Evolutionary conservation across 306 rosid species (phyloP), one percentile per base, ranked within the genome.

Genomic region (Glycine latifolia): DNA sequence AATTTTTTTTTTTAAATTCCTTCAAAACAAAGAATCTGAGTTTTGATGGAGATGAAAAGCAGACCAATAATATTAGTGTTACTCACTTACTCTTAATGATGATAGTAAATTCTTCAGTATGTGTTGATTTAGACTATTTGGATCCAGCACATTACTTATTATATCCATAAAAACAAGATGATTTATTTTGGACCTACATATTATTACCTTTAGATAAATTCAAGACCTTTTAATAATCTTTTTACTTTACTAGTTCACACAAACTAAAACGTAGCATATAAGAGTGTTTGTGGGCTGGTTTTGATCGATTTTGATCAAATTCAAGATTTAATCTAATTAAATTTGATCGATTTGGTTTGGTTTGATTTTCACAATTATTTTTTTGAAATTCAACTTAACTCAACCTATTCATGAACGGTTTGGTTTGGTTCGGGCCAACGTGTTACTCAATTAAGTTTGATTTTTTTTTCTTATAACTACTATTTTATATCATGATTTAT

Each of bases 161-260:
- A 69, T 17, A 69, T 80, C 39, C 39, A 20, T 50, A 39, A 80
- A 62, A 80, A 62, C 84, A 80, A 62, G 8, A 80, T 75, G 11
- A 73, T 80, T 69, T 49, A 35, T 39, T 73, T 63, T 72, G 84
- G 84, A 62, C 84, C 84, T 76, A 80, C 84, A 20, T 50, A 39
- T 65, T 49, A 49, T 72, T 80, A 60, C 47, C 65, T 53, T 35
- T n/a, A 10, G 10, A 52, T 73, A 73, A 73, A 13, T 33, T 35
- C 10, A 26, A 71, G 14, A 71, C 46, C 41, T 71, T 71, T 50
- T 10, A 3, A 26, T 3, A 49, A 31, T 26, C 20, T 33, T 31
- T 49, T 71, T 49, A 50, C 61, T 71, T 71, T 71, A 71, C 31
- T 71, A 50, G 3, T 26, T 41, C 60, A 49, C 46, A 71, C 61